A percentile compares a stretch with the other conserved stretches of the same genome.
phyloP scores from a whole-genome alignment of 1,284 basidiomycete genomes.

The Trichosporon asahii region DNA sequence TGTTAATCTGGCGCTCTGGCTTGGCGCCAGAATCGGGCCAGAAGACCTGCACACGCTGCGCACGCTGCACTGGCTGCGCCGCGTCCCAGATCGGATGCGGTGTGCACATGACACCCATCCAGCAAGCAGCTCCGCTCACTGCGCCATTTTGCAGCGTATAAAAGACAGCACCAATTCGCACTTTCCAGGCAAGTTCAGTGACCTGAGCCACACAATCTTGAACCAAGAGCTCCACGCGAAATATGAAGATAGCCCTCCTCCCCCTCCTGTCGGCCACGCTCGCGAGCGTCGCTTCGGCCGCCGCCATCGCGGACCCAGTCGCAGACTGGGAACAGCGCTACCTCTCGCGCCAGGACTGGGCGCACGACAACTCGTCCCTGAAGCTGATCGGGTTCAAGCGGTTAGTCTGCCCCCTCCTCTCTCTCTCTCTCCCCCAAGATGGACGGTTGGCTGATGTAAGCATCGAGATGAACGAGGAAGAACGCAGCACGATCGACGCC shows the following conservation, averaged over 20 bases:
- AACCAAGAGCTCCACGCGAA: not conserved
- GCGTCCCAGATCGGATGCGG: too few relatives aligned
- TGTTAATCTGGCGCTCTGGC: too few relatives aligned
- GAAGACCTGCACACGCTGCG: too few relatives aligned
- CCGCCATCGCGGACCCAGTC: not conserved
- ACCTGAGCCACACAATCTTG: too few relatives aligned
- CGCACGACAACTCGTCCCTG: not conserved
- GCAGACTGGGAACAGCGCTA: not conserved
- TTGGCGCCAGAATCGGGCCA: too few relatives aligned
- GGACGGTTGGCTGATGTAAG: not conserved
- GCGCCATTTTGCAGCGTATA: too few relatives aligned
- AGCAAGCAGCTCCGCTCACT: too few relatives aligned
- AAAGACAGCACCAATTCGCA: too few relatives aligned
- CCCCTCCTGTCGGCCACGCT: not conserved
- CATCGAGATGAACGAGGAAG: not conserved
- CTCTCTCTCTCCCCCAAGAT: not conserved
- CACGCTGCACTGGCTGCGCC: too few relatives aligned
- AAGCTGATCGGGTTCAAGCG: slow-evolving; percentile 10
- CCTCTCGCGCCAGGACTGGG: not conserved
- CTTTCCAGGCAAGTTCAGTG: too few relatives aligned
- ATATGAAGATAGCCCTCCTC: not conserved
- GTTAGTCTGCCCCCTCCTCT: not conserved
- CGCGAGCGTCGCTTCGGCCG: not conserved
- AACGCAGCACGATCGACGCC: not conserved
- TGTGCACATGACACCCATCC: too few relatives aligned